Percentiles rank a stretch among this genome's conserved stretches.
phyloP scores from a whole-genome alignment of 768 basidiomycete genomes.

The Lactifluus volemus region DNA sequence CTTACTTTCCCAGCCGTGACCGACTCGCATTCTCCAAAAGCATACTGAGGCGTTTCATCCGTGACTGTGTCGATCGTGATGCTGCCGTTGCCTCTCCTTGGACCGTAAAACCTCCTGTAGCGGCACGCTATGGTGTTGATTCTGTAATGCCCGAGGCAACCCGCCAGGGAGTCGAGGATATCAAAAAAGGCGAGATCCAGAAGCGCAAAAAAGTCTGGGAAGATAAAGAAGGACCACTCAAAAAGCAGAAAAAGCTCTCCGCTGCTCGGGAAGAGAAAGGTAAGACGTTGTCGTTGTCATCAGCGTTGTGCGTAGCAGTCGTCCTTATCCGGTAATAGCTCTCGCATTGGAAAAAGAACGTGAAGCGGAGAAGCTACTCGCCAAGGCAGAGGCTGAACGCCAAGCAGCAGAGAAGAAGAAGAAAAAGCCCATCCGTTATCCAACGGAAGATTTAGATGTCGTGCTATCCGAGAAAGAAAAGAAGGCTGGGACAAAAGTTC shows the following conservation, averaged over 20 bases:
- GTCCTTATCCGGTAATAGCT: conserved; percentile 27
- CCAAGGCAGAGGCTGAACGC: conserved; percentile 63
- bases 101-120: conserved; percentile 85
- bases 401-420: conserved; percentile 74
- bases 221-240: conserved; percentile 74
- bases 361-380: conserved; percentile 54
- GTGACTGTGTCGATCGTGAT: conserved; percentile 91
- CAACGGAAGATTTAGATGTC: conserved; percentile 87
- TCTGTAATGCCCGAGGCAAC: conserved; percentile 82
- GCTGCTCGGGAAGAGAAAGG: conserved; percentile 70
- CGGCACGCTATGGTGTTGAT: conserved; percentile 76
- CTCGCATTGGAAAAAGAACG: conserved; percentile 57
- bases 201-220: conserved; percentile 90
- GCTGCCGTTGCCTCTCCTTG: conserved; percentile 91
- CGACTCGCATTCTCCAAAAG: conserved; percentile 94
- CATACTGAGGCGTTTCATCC: conserved; percentile 91
- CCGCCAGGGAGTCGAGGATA: conserved; percentile 64
- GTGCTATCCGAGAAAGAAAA: conserved; percentile 73
- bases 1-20: conserved; percentile 59
- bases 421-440: conserved; percentile 86
- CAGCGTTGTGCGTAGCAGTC: neutral
- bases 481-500: conserved; percentile 62
- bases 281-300: conserved; percentile 23
- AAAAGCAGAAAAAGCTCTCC: conserved; percentile 74
- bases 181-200: conserved; percentile 84